These are phyloP conservation scores for Dioscorea dumetorum DNA, from an alignment of 106 monocot genomes.

Conservation along the genomic window DNA sequence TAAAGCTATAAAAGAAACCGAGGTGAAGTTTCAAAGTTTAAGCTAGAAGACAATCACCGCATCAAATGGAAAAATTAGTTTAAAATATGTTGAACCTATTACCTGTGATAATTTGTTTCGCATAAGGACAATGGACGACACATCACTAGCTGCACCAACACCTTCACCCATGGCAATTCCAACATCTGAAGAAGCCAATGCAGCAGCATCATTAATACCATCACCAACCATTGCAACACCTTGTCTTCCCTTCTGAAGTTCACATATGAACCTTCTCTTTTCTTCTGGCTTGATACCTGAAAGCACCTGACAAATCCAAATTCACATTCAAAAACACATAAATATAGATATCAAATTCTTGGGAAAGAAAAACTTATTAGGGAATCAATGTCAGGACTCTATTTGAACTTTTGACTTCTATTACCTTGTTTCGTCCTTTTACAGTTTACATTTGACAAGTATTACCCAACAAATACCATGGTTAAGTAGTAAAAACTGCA, in stretches of 20 bases:
- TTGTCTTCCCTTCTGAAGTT: conserved; percentile 58
- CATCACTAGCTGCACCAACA: conserved; percentile 96
- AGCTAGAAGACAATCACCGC: too few relatives aligned
- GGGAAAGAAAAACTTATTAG: too few relatives aligned
- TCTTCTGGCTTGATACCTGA: conserved; percentile 83
- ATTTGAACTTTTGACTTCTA: too few relatives aligned
- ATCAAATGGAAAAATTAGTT: not conserved
- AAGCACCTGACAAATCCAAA: conserved; percentile 38
- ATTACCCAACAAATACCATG: too few relatives aligned
- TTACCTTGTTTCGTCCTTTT: too few relatives aligned
- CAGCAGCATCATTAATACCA: conserved; percentile 98
- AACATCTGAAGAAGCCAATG: conserved; percentile 81
- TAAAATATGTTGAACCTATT: not conserved
- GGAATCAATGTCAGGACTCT: too few relatives aligned
- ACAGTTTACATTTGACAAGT: too few relatives aligned
- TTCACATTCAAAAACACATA: too few relatives aligned
- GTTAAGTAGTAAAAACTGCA: too few relatives aligned
- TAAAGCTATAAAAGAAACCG: too few relatives aligned
- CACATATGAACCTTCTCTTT: conserved; percentile 72
- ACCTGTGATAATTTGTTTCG: conserved; percentile 92
- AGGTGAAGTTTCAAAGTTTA: too few relatives aligned
- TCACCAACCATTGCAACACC: conserved; percentile 97
- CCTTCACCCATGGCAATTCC: conserved; percentile 98
- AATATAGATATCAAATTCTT: too few relatives aligned
- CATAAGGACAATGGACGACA: conserved; percentile 91